These are phyloP conservation scores for Backusella circina DNA, from an alignment of 192 early-diverging fungal genomes.

Conservation along the genomic window DNA sequence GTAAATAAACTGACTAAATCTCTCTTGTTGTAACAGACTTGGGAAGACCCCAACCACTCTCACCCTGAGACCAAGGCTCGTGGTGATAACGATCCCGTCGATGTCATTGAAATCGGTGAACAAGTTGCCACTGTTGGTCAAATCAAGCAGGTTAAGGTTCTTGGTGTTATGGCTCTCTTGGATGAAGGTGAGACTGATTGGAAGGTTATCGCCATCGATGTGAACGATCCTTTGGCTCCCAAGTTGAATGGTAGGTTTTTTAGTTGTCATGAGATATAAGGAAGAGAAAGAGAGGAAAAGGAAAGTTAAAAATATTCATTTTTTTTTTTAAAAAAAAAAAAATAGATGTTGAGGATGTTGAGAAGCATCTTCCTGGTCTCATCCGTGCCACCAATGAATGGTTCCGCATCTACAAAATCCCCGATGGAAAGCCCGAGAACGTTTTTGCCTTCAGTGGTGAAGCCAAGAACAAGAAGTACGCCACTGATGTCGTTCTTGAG, in stretches of 20 bases:
- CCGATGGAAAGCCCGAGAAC: conserved; percentile 99
- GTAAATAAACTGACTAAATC: background rate
- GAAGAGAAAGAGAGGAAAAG: background rate
- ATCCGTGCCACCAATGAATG: conserved; percentile 97
- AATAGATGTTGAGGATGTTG: conserved; percentile 95
- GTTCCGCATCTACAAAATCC: conserved; percentile 99
- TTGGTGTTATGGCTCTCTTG: conserved; percentile 97
- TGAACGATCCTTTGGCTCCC: conserved; percentile 94
- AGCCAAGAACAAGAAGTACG: conserved; percentile 85
- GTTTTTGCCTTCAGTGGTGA: conserved; percentile 96
- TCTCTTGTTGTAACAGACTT: conserved; percentile 62
- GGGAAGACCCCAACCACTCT: conserved; percentile 92
- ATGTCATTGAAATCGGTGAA: conserved; percentile 98
- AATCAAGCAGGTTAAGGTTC: conserved; percentile 99
- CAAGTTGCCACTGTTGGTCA: conserved; percentile 87
- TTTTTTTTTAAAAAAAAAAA: background rate
- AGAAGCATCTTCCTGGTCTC: conserved; percentile 94
- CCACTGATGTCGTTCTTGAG: conserved; percentile 87
- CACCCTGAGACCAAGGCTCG: conserved; percentile 93
- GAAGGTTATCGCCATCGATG: conserved; percentile 98
- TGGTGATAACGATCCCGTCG: conserved; percentile 97
- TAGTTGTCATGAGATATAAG: conserved; percentile 1
- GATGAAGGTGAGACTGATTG: conserved; percentile 99
- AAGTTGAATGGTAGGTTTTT: conserved; percentile 80
- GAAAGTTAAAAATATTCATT: background rate